Evolutionary conservation across 225 moss, liverwort and hornwort genomes (phyloP).

Genomic region (Ulota crispa): DNA sequence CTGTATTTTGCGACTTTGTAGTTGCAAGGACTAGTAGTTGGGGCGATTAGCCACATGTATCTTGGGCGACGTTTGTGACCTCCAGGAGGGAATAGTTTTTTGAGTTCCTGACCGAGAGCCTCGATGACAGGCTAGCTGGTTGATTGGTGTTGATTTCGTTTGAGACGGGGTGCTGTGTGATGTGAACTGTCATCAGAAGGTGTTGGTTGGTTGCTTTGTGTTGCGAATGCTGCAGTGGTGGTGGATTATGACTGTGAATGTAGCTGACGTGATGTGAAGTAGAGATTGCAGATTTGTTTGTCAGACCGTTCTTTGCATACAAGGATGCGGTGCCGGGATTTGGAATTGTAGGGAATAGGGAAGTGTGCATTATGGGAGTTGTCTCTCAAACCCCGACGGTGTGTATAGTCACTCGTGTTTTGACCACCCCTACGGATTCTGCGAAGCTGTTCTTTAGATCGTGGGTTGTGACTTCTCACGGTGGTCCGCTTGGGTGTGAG

Average conservation of each 20-base stretch:
- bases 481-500: no score
- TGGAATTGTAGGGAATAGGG: no score
- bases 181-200: background rate
- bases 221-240: background rate
- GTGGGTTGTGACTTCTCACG: no score
- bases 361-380: no score
- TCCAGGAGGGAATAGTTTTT: constrained; percentile 7
- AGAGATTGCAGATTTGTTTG: no score
- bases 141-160: background rate
- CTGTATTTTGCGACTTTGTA: background rate
- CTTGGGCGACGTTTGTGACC: background rate
- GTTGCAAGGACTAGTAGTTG: constrained; percentile 1
- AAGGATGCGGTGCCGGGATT: background rate
- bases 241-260: background rate
- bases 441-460: no score
- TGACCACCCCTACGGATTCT: no score
- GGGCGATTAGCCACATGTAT: background rate
- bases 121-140: background rate
- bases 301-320: background rate
- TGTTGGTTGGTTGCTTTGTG: background rate
- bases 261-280: background rate
- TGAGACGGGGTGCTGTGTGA: background rate
- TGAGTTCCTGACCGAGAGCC: background rate
- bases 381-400: no score
- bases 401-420: no score